Percentiles rank a stretch among this genome's conserved stretches.
Conservation (phyloP, 306 rosid genomes). For the Herpetospermum pedunculosum region DNA sequence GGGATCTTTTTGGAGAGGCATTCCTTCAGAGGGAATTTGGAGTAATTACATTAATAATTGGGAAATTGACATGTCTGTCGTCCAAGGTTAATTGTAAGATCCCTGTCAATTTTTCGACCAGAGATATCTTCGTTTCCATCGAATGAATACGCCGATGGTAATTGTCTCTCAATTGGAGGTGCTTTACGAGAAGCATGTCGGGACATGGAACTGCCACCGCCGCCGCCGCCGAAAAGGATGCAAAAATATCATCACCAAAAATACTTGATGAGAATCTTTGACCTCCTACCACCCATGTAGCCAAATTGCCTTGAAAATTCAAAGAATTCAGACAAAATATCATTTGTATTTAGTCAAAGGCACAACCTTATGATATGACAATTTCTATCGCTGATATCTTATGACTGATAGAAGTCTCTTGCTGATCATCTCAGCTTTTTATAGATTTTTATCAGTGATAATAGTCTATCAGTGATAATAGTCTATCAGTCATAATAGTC, state of each 20-base stretch:
- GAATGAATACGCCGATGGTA: constrained; percentile 11
- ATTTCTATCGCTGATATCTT: no score
- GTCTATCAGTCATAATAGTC: no score
- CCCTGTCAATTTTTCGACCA: constrained; percentile 16
- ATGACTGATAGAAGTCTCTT: no score
- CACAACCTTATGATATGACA: no score
- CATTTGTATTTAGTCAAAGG: no score
- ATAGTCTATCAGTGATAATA: no score
- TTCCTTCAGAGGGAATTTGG: constrained; percentile 15
- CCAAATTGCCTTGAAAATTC: background rate
- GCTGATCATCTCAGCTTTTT: no score
- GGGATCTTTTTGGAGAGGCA: constrained; percentile 20
- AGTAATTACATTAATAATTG: constrained; percentile 13
- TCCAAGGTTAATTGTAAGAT: constrained; percentile 16
- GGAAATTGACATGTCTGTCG: constrained; percentile 4
- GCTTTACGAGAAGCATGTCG: constrained; percentile 15
- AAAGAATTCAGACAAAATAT: constrained; percentile 7
- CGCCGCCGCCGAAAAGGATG: constrained; percentile 2
- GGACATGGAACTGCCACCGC: constrained; percentile 3
- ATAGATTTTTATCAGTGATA: no score
- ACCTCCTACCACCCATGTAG: background rate
- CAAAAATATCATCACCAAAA: constrained; percentile 4
- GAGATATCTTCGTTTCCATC: constrained; percentile 18
- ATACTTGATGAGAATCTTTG: background rate
- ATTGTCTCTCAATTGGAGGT: constrained; percentile 11